Percentiles rank a stretch among this genome's conserved stretches.
These are phyloP conservation scores for Populus hybrid DNA, from an alignment of 441 rosid genomes.

Conservation along the genomic window DNA sequence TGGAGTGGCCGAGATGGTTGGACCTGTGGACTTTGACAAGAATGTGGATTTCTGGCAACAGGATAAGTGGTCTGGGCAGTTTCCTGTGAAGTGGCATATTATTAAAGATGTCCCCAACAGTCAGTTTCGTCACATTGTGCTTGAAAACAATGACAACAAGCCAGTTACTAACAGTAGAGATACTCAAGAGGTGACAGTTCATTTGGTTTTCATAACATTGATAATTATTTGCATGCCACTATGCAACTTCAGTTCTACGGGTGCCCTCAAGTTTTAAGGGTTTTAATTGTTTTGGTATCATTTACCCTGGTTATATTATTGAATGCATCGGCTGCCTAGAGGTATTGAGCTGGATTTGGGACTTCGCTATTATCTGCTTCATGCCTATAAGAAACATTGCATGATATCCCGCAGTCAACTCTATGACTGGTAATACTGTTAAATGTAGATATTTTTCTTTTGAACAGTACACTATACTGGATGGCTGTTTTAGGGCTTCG, in stretches of 20 bases:
- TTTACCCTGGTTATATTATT: neutral
- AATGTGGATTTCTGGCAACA: slow-evolving; percentile 96
- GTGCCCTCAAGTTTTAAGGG: neutral
- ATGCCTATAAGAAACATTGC: neutral
- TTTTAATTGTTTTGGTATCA: neutral
- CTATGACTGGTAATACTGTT: neutral
- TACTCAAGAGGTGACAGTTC: slow-evolving; percentile 78
- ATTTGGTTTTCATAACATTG: slow-evolving; percentile 1
- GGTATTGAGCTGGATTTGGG: neutral
- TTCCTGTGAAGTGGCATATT: slow-evolving; percentile 85
- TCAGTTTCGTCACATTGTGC: slow-evolving; percentile 68
- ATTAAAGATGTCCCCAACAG: slow-evolving; percentile 82
- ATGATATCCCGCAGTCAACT: neutral
- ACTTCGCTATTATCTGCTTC: neutral
- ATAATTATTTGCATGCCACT: slow-evolving; percentile 1
- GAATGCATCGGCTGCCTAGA: neutral
- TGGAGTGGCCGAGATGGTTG: slow-evolving; percentile 92
- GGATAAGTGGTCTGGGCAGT: slow-evolving; percentile 94
- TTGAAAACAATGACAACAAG: slow-evolving; percentile 84
- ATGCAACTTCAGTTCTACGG: neutral
- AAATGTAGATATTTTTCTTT: neutral
- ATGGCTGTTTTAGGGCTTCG: neutral
- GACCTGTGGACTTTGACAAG: slow-evolving; percentile 70
- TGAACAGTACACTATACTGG: neutral
- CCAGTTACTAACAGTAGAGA: slow-evolving; percentile 95